A percentile compares a stretch with the other conserved stretches of the same genome.
Conservation (phyloP, 768 basidiomycete genomes). For the Tylopilus vinaceipallidus region DNA sequence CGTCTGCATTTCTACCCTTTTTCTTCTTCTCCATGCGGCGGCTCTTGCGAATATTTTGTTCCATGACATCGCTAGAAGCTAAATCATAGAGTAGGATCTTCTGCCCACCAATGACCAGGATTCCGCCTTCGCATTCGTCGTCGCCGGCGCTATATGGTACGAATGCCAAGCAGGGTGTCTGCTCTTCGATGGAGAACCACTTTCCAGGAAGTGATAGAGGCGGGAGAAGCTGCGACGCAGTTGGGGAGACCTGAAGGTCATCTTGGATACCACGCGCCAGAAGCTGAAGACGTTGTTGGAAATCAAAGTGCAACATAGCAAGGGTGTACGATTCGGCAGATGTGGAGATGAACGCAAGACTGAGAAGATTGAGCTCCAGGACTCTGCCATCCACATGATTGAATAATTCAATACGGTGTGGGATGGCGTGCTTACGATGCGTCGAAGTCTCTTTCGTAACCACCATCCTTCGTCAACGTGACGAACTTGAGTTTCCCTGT, state of each 20-base stretch:
- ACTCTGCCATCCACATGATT: conserved; percentile 39
- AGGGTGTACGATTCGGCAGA: conserved; percentile 46
- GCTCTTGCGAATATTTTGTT: conserved; percentile 54
- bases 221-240: conserved; percentile 44
- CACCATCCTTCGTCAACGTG: conserved; percentile 48
- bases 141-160: conserved; percentile 28
- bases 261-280: conserved; percentile 54
- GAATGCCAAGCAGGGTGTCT: conserved; percentile 40
- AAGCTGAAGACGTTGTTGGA: conserved; percentile 59
- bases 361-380: conserved; percentile 66
- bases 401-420: not conserved
- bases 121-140: conserved; percentile 53
- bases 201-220: conserved; percentile 53
- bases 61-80: conserved; percentile 43
- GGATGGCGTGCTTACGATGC: conserved; percentile 48
- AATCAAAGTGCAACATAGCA: conserved; percentile 68
- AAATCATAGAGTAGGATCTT: conserved; percentile 64
- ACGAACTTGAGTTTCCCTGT: conserved; percentile 69
- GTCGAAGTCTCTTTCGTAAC: conserved; percentile 57
- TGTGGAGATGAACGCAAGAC: conserved; percentile 56
- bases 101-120: conserved; percentile 68
- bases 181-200: conserved; percentile 39
- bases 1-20: conserved; percentile 41
- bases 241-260: conserved; percentile 49
- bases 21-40: conserved; percentile 52